Evolutionary conservation across 2,329 filamentous ascomycete genomes (phyloP), one percentile per base, ranked within the genome.

Genomic region (Penicillium sp.): DNA sequence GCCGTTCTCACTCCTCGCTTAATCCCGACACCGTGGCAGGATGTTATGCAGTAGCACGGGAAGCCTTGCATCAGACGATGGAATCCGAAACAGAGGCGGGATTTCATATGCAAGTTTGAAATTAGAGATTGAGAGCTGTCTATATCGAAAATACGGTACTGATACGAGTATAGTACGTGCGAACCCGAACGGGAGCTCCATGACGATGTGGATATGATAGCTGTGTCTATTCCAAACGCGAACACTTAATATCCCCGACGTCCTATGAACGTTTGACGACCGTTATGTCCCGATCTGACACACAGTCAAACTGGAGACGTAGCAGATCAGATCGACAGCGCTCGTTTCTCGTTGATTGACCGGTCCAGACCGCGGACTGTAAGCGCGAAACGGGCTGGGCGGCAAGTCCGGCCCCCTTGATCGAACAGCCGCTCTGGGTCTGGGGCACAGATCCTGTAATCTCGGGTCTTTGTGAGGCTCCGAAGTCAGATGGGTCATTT

Each of bases 401-500:
- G 38, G 27, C 27, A 49, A 46, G 32, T 31, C 34, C 42, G 31
- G 38, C 29, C 39, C 48, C 18, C 29, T 13, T 47, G 7, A 29
- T 38, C 16, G 24, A 38, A 52, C 22, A 42, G 31, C 51, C 44
- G 39, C 39, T 27, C 32, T 49, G 43, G 43, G 29, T 44, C 43
- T 40, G 38, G 29, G 29, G 36, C 29, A 38, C 22, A 47, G 29
- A 52, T 44, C 50, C 50, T 48, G 32, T 32, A 45, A 49, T 54
- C 22, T 54, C 51, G 40, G 51, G 13, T 48, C 11, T 18, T 22
- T 11, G n/a, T 36, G n/a, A 40, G 38, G 21, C 14, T 36, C 11
- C 8, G 39, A 36, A 4, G 2, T 18, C 2, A 18, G 18, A 18
- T 18, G 18, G 38, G n/a, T 18, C 24, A 14, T 49, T 49, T 43